Base-by-base conservation (phyloP, 1,139 yeast species). In the Kurtzmaniella quercitrusa region DNA sequence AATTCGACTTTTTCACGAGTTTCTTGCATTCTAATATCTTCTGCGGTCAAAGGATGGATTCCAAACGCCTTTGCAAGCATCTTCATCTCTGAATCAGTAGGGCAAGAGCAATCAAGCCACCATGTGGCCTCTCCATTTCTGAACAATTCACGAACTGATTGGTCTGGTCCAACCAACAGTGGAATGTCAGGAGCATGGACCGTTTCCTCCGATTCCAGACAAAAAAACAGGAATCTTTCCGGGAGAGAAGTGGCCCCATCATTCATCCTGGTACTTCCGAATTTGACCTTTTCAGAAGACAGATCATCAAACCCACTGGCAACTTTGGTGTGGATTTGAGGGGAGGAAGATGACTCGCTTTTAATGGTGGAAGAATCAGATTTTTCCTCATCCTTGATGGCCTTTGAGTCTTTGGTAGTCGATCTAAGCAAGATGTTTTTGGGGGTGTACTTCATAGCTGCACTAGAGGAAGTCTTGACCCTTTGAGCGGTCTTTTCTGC, bases 181-280 rank as follows among this genome's bases (percentile, higher is more conserved):
- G 94, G 85, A 37, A 91, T 72, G 57, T 89, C 96, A 1, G 95
- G 84, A 1, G 96, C 86, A 64, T 91, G 97, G 15, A 87, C 75
- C 0, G 98, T 93, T 56, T 85, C 95, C 47, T 89, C 96, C 9
- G 82, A 70, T 46, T 85, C 89, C 0, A 94, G 79, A 37, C 83
- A 80, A 62, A 89, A 91, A 60, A 88, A 88, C 31, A 94, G 80
- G 63, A 86, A 91, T 46, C 98, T 68, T 53, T 86, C 91, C 15
- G 90, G 89, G 27, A 60, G 53, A 6, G 34, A 33, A 3, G 55
- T 48, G 17, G 37, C 19, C 7, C 44, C 47, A 29, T 60, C 68
- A 41, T 61, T 65, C 42, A 65, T 56, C 41, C 60, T 57, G 7
- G 72, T 62, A 2, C 66, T 66, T 2, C 69, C 73, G 50, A 67